These are phyloP conservation scores for Cryptosporidium viatorum DNA, from an alignment of 169 alveolate species.

Conservation along the genomic window DNA sequence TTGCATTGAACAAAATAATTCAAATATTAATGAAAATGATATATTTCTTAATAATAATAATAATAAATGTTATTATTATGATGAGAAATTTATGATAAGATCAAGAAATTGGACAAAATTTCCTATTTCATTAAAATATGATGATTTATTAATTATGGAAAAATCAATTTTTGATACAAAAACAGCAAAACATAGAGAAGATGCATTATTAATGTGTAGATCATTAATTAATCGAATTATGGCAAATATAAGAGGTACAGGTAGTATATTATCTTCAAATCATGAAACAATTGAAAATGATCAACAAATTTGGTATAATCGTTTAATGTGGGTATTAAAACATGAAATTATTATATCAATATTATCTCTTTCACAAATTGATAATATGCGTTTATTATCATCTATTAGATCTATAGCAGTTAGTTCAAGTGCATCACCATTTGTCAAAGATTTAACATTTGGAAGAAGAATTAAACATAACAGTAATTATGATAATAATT, in stretches of 20 bases:
- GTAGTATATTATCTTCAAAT: conserved; percentile 11
- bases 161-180: conserved; percentile 62
- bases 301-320: conserved; percentile 69
- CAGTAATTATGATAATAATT: not conserved
- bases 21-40: conserved; percentile 19
- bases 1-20: conserved; percentile 23
- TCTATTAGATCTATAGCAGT: conserved; percentile 65
- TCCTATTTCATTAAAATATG: conserved; percentile 57
- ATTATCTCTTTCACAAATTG: conserved; percentile 40
- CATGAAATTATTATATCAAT: conserved; percentile 68
- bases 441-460: conserved; percentile 69
- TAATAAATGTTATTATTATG: not conserved
- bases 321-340: conserved; percentile 70
- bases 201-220: conserved; percentile 61
- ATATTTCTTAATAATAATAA: not conserved
- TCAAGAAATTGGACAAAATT: conserved; percentile 57
- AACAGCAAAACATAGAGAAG: conserved; percentile 58
- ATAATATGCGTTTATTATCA: conserved; percentile 9
- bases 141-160: conserved; percentile 74
- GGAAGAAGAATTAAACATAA: conserved; percentile 28
- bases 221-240: conserved; percentile 44
- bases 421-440: conserved; percentile 67
- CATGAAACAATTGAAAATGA: not conserved
- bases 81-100: conserved; percentile 2
- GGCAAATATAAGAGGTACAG: conserved; percentile 66